Conservation (phyloP, 2,329 filamentous ascomycete species). For the Thermothelomyces thermophilus region DNA sequence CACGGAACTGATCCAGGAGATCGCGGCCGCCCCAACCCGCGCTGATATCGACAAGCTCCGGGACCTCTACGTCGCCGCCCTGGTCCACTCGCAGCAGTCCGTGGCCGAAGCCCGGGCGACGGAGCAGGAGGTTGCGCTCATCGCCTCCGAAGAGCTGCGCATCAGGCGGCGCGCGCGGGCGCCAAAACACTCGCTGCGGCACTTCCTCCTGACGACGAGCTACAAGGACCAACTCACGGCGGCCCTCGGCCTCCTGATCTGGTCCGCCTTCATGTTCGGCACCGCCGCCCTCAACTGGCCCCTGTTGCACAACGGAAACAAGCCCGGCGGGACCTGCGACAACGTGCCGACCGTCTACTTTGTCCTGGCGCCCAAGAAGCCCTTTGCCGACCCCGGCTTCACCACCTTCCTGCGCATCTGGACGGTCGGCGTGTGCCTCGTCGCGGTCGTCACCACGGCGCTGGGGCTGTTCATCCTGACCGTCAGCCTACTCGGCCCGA, state of each 20-base stretch:
- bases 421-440: constrained; percentile 23
- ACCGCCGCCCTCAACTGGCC: constrained; percentile 25
- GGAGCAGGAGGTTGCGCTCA: constrained; percentile 22
- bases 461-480: constrained; percentile 18
- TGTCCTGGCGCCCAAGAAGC: constrained; percentile 24
- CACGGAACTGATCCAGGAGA: constrained; percentile 22
- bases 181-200: constrained; percentile 17
- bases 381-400: constrained; percentile 20
- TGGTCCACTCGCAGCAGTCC: constrained; percentile 21
- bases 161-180: constrained; percentile 17
- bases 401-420: constrained; percentile 21
- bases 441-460: constrained; percentile 23
- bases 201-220: constrained; percentile 22
- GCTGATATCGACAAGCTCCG: constrained; percentile 25
- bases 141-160: constrained; percentile 22
- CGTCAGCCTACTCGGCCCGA: constrained; percentile 18
- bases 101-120: constrained; percentile 20
- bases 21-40: constrained; percentile 22
- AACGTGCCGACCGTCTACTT: constrained; percentile 25
- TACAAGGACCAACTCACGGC: constrained; percentile 25
- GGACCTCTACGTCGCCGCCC: constrained; percentile 23
- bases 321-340: constrained; percentile 20
- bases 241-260: constrained; percentile 22
- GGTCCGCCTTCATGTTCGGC: constrained; percentile 25
- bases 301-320: constrained; percentile 21